A percentile compares a stretch with the other conserved stretches of the same genome.
These are phyloP conservation scores for Auricularia cornea DNA, from an alignment of 768 basidiomycete genomes.

Conservation along the genomic window DNA sequence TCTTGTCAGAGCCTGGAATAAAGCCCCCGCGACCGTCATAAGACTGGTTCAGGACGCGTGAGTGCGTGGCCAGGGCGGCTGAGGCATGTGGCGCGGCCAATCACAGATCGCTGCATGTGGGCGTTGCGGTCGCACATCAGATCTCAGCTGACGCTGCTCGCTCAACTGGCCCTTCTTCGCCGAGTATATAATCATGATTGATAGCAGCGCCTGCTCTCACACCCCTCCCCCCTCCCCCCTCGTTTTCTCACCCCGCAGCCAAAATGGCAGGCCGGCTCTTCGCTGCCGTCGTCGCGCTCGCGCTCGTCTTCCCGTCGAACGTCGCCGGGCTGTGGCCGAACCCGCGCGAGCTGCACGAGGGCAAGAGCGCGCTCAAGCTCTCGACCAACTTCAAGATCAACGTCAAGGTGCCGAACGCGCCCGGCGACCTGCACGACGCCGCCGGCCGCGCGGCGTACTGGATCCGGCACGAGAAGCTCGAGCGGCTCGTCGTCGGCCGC, in stretches of 20 bases:
- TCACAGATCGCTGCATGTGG: no score
- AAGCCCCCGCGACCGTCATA: no score
- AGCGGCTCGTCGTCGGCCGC: conserved; percentile 50
- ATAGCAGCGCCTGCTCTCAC: no score
- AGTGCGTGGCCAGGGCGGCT: no score
- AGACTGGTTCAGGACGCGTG: no score
- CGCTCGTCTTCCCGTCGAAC: background rate
- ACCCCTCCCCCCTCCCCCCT: background rate
- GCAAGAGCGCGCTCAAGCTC: conserved; percentile 38
- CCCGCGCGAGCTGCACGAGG: conserved; percentile 26
- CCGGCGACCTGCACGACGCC: conserved; percentile 52
- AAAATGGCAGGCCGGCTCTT: background rate
- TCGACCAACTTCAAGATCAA: conserved; percentile 43
- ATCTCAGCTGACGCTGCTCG: no score
- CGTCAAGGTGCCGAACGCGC: conserved; percentile 34
- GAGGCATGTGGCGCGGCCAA: no score
- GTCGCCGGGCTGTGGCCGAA: conserved; percentile 29
- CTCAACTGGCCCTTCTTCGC: no score
- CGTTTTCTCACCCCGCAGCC: background rate
- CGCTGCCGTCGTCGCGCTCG: background rate
- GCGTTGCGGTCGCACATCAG: no score
- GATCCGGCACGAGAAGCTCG: conserved; percentile 46
- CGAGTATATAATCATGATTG: no score
- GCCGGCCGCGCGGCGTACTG: conserved; percentile 37
- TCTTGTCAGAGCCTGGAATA: no score